phyloP scores from a whole-genome alignment of 2,329 filamentous ascomycete genomes.

The Alternaria sp. region DNA sequence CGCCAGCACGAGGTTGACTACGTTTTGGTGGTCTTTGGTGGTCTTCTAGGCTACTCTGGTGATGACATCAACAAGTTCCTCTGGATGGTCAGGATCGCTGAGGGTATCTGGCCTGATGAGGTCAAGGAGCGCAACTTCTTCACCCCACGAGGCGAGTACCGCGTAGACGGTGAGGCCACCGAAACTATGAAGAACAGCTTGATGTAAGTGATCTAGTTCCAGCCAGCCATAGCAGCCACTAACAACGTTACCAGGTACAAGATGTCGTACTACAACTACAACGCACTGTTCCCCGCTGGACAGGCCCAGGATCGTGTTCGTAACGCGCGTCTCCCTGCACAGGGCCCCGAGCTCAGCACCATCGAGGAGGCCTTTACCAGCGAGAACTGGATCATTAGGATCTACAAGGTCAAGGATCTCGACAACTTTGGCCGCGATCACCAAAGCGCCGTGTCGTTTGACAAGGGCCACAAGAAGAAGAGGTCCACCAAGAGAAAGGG shows the following conservation, averaged over 20 bases:
- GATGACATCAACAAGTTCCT: conserved; percentile 99
- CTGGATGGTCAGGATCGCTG: conserved; percentile 99
- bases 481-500: conserved; percentile 75
- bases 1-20: conserved; percentile 99
- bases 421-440: conserved; percentile 96
- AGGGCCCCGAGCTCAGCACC: conserved; percentile 84
- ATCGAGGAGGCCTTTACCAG: conserved; percentile 98
- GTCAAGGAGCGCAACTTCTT: conserved; percentile 98
- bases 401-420: conserved; percentile 99
- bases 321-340: conserved; percentile 78
- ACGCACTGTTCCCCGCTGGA: conserved; percentile 87
- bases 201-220: conserved; percentile 72
- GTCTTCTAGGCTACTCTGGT: conserved; percentile 93
- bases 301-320: conserved; percentile 92
- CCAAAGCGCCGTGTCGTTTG: conserved; percentile 71
- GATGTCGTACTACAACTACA: conserved; percentile 99
- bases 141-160: conserved; percentile 91
- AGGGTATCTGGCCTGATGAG: conserved; percentile 99
- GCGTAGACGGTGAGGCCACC: conserved; percentile 90
- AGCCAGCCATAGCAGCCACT: conserved; percentile 20
- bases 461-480: conserved; percentile 85
- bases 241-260: conserved; percentile 78
- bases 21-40: conserved; percentile 96
- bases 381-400: conserved; percentile 99
- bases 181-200: conserved; percentile 99